These are phyloP conservation scores for Heterobasidion parviporum DNA, from an alignment of 1,284 basidiomycete genomes.

Conservation along the genomic window DNA sequence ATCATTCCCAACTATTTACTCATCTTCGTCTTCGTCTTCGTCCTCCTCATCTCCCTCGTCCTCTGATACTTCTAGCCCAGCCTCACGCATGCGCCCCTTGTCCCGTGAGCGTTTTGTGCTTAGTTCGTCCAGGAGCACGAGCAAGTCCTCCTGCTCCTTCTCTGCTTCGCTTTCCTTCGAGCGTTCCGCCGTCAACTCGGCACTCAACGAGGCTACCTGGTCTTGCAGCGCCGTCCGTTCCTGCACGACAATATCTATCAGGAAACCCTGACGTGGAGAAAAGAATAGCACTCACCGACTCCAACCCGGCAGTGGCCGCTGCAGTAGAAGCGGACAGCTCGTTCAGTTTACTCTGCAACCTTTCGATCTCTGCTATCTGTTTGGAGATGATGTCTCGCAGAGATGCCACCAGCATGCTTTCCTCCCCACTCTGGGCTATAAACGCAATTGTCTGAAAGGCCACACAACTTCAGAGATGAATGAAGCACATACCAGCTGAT, in stretches of 20 bases:
- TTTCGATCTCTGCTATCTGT: slow-evolving; percentile 72
- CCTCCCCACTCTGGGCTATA: slow-evolving; percentile 63
- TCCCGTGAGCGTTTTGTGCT: slow-evolving; percentile 79
- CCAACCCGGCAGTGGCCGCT: slow-evolving; percentile 2
- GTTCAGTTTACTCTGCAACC: slow-evolving; percentile 47
- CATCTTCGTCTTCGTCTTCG: slow-evolving; percentile 39
- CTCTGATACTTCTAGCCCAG: slow-evolving; percentile 83
- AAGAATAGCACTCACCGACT: slow-evolving; percentile 17
- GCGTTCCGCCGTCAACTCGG: slow-evolving; percentile 42
- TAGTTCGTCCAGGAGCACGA: slow-evolving; percentile 91
- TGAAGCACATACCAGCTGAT: slow-evolving; percentile 37
- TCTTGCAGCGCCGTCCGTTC: slow-evolving; percentile 28
- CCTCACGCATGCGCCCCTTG: slow-evolving; percentile 67
- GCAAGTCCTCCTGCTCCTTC: slow-evolving; percentile 91
- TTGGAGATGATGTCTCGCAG: slow-evolving; percentile 74
- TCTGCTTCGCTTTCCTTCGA: slow-evolving; percentile 71
- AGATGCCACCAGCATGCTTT: slow-evolving; percentile 71
- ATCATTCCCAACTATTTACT: background rate
- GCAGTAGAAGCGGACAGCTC: slow-evolving; percentile 13
- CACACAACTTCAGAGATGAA: background rate
- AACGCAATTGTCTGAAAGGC: slow-evolving; percentile 15
- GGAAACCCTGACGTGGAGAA: background rate
- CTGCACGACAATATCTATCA: slow-evolving; percentile 17
- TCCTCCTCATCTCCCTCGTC: slow-evolving; percentile 81
- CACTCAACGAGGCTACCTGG: slow-evolving; percentile 32